Conservation (phyloP, 768 basidiomycete species). For the Rhodocollybia butyracea region DNA sequence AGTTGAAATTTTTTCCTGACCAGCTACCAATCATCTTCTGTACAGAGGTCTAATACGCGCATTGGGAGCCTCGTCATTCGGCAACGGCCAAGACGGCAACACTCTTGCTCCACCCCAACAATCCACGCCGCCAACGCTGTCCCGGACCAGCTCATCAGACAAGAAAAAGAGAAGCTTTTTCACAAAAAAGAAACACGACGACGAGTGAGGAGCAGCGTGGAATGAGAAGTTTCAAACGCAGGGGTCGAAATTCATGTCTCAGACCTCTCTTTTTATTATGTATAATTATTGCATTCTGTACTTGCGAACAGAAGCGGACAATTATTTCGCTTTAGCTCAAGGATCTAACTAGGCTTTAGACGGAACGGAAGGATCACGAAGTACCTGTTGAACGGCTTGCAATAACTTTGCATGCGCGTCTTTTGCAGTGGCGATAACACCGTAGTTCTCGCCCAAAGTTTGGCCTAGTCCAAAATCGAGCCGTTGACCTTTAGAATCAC, state of each 20-base stretch:
- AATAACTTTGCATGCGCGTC: conserved; percentile 68
- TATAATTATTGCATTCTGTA: too few relatives aligned
- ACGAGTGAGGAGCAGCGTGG: background rate
- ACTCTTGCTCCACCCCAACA: background rate
- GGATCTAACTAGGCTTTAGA: background rate
- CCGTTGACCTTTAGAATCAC: conserved; percentile 72
- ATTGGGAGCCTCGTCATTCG: conserved; percentile 42
- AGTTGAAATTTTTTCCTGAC: too few relatives aligned
- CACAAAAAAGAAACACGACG: conserved; percentile 3
- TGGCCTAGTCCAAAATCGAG: conserved; percentile 88
- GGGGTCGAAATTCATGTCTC: background rate
- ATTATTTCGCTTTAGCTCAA: background rate
- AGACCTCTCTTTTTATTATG: too few relatives aligned
- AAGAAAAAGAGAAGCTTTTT: conserved; percentile 9
- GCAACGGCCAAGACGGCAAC: conserved; percentile 17
- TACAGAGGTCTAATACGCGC: conserved; percentile 51
- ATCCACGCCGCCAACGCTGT: background rate
- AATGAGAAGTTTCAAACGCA: background rate
- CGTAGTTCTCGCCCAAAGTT: conserved; percentile 82
- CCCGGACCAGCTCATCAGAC: background rate
- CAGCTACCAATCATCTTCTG: too few relatives aligned
- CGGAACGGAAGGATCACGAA: background rate
- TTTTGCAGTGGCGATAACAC: conserved; percentile 80
- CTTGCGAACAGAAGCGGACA: too few relatives aligned
- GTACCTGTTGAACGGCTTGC: conserved; percentile 66